Evolutionary conservation across 345 rosid species (phyloP).

Genomic region (Trapa incisa): DNA sequence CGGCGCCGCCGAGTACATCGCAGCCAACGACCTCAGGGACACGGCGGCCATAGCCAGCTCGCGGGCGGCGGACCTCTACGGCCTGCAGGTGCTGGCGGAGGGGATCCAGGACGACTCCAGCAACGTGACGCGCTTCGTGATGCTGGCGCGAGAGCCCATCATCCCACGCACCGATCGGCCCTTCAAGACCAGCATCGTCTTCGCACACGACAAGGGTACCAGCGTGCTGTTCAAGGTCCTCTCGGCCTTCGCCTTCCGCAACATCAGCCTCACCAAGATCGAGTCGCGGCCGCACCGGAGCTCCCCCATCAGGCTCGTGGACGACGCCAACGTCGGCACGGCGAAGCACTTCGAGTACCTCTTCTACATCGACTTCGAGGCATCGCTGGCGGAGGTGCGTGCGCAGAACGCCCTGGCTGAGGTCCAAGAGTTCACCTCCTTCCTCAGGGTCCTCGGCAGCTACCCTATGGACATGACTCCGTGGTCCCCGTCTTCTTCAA

Average conservation of each 20-base stretch:
- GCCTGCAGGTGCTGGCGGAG: constrained; percentile 55
- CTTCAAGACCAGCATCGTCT: constrained; percentile 39
- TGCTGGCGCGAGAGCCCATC: constrained; percentile 46
- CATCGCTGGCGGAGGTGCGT: constrained; percentile 37
- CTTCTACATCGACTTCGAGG: constrained; percentile 43
- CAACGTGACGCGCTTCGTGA: constrained; percentile 42
- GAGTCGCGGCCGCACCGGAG: constrained; percentile 43
- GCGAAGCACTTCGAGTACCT: constrained; percentile 46
- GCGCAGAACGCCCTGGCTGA: constrained; percentile 46
- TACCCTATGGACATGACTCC: constrained; percentile 51
- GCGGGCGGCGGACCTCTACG: constrained; percentile 89
- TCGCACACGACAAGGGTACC: constrained; percentile 42
- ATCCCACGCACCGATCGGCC: constrained; percentile 43
- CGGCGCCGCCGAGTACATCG: constrained; percentile 88
- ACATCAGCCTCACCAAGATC: constrained; percentile 41
- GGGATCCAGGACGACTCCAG: constrained; percentile 39
- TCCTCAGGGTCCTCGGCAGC: constrained; percentile 40
- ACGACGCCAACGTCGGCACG: constrained; percentile 37
- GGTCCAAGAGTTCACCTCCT: constrained; percentile 46
- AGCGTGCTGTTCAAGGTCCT: constrained; percentile 44
- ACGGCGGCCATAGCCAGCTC: constrained; percentile 92
- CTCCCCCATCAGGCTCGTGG: constrained; percentile 35
- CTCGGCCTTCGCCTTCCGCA: constrained; percentile 37
- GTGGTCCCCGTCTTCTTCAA: constrained; percentile 27
- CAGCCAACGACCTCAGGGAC: constrained; percentile 50